These are phyloP conservation scores for Fistulifera pelliculosa DNA, from an alignment of 108 stramenopile species.

Conservation along the genomic window DNA sequence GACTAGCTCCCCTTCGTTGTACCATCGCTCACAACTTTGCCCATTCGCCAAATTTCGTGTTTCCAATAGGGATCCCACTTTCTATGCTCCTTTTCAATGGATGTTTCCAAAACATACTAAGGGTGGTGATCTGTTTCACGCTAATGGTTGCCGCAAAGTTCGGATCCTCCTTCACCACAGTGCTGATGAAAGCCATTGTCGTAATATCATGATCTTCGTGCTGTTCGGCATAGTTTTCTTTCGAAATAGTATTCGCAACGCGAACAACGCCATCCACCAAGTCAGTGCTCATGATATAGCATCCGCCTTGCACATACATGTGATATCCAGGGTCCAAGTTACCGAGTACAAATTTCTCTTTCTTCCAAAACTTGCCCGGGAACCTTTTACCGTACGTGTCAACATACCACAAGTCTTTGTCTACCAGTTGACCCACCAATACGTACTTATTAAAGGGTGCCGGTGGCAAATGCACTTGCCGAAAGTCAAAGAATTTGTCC, in stretches of 20 bases:
- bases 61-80: too few species aligned
- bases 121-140: not conserved
- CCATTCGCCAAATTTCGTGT: too few species aligned
- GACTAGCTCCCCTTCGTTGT: too few species aligned
- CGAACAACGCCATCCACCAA: conserved; percentile 15
- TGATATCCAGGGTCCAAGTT: conserved; percentile 1
- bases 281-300: conserved; percentile 28
- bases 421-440: conserved; percentile 3
- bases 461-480: conserved; percentile 9
- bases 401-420: conserved; percentile 28
- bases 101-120: not conserved
- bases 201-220: conserved; percentile 46
- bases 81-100: not conserved
- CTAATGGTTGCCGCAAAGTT: not conserved
- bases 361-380: conserved; percentile 13
- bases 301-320: conserved; percentile 36
- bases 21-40: too few species aligned
- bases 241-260: conserved; percentile 12
- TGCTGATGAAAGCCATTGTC: conserved; percentile 24
- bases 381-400: not conserved
- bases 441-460: conserved; percentile 3
- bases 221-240: conserved; percentile 23
- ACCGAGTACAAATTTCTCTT: conserved; percentile 12
- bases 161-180: not conserved
- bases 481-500: conserved; percentile 18